Base-by-base conservation (phyloP, 805 yeast genomes). In the Zygoascus ofunaensis region DNA sequence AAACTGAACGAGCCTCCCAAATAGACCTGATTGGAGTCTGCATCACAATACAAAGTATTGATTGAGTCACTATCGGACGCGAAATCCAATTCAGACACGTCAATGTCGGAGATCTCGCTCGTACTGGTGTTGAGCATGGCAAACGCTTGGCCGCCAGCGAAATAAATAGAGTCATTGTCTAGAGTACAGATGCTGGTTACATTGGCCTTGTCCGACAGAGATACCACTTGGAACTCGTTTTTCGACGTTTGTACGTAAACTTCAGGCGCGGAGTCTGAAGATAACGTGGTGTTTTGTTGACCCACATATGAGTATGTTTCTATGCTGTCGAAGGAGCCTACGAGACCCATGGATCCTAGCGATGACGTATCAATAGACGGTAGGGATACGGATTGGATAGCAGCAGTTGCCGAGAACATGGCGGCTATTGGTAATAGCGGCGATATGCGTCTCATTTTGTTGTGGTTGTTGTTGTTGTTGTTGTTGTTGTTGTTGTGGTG, bases 1-100 rank as follows among this genome's bases (percentile, higher is more conserved):
- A 69, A 79, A 4, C 69, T 59, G 52, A 90, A 76, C 47, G 75
- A 71, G 18, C 98, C 98, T 7, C 97, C 98, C 40, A 85, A 72
- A 56, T 84, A 87, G 0, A 86, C 71, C 19, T 75, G 45, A 19
- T 72, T 62, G 28, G 63, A 59, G 37, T 67, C 70, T 1, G 51
- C 39, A 61, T 79, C 80, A 44, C 77, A 74, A 34, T 66, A 64
- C 0, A 75, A 70, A 0, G 79, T 54, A 3, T 60, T 53, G 2
- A 81, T 69, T n/a, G 17, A 8, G 1, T 58, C 45, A 4, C 78
- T 80, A 2, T 57, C n/a, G 12, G 30, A 26, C 30, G 30, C 7
- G 12, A 26, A 8, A 12, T 26, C 30, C 12, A 26, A 12, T 8
- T 26, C 30, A 8, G 30, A 26, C 10, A 26, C 30, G 12, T 26